Percentiles rank a stretch among this genome's conserved stretches.
Evolutionary conservation across 140 eudicot species (phyloP).

Genomic region (Erigeron philadelphicus): DNA sequence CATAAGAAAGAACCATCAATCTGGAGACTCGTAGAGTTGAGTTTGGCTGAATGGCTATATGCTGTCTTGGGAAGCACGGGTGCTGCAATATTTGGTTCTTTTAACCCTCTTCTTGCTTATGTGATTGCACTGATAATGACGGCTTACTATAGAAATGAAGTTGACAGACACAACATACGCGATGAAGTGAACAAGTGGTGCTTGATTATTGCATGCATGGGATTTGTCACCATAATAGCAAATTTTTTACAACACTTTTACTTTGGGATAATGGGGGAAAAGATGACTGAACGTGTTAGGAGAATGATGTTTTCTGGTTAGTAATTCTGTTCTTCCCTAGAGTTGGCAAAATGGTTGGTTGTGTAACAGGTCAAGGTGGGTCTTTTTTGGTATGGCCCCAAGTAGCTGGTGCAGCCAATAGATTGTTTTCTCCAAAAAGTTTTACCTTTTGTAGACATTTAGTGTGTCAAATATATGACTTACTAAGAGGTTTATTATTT

Average conservation of each 20-base stretch:
- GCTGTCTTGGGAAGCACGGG: conserved; percentile 91
- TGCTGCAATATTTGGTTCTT: conserved; percentile 93
- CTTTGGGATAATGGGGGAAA: conserved; percentile 98
- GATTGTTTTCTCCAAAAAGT: too few relatives aligned
- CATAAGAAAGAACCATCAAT: conserved; percentile 62
- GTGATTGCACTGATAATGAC: conserved; percentile 73
- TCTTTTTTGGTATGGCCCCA: too few relatives aligned
- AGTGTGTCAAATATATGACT: too few relatives aligned
- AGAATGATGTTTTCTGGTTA: conserved; percentile 98
- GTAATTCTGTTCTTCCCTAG: conserved; percentile 12
- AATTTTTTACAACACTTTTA: conserved; percentile 92
- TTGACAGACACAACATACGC: conserved; percentile 31
- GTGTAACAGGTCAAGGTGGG: neutral
- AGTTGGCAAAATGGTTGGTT: neutral
- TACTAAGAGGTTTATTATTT: too few relatives aligned
- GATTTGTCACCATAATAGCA: conserved; percentile 82
- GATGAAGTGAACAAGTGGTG: conserved; percentile 88
- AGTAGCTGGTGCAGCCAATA: too few relatives aligned
- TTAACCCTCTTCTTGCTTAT: conserved; percentile 90
- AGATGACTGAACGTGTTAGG: conserved; percentile 94
- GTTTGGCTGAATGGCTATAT: conserved; percentile 95
- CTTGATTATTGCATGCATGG: conserved; percentile 87
- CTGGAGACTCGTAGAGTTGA: conserved; percentile 93
- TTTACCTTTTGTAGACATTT: too few relatives aligned
- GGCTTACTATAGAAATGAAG: conserved; percentile 57